phyloP scores from a whole-genome alignment of 192 early-diverging fungal genomes.

The Lobosporangium transversale region DNA sequence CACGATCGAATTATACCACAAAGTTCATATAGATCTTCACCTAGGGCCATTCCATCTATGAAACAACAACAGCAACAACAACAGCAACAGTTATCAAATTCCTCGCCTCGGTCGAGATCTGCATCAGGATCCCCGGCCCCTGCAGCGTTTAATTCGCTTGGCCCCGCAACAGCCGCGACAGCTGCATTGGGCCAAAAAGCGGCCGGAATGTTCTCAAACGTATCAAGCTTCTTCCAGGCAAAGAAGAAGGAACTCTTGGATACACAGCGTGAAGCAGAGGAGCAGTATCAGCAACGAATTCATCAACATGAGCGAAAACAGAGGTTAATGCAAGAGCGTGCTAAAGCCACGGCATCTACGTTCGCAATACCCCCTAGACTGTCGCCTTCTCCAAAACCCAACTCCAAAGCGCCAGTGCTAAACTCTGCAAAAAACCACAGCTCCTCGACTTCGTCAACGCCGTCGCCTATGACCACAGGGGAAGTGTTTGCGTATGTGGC shows the following conservation, averaged over 20 bases:
- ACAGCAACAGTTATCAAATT: not conserved
- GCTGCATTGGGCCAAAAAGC: conserved; percentile 58
- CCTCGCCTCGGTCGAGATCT: conserved; percentile 5
- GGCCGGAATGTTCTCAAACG: conserved; percentile 57
- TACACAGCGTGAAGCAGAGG: conserved; percentile 55
- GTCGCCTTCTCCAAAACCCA: not conserved
- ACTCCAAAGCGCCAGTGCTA: too few species aligned
- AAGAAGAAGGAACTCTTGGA: conserved; percentile 59
- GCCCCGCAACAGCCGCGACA: conserved; percentile 45
- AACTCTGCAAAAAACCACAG: too few species aligned
- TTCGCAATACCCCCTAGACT: conserved; percentile 34
- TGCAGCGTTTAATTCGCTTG: conserved; percentile 16
- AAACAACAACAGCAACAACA: conserved; percentile 14
- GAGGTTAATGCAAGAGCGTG: conserved; percentile 43
- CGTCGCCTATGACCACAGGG: not conserved
- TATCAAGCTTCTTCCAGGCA: conserved; percentile 58
- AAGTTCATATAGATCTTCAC: not conserved
- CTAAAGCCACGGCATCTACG: conserved; percentile 39
- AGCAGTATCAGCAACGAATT: conserved; percentile 46
- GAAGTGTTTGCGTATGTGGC: conserved; percentile 28
- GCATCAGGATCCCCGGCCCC: conserved; percentile 14
- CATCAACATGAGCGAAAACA: conserved; percentile 46
- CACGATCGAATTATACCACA: conserved; percentile 10
- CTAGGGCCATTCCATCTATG: not conserved
- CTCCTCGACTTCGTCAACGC: not conserved